Evolutionary conservation across 2,329 filamentous ascomycete genomes (phyloP).

Genomic region (Ascosphaera acerosa): DNA sequence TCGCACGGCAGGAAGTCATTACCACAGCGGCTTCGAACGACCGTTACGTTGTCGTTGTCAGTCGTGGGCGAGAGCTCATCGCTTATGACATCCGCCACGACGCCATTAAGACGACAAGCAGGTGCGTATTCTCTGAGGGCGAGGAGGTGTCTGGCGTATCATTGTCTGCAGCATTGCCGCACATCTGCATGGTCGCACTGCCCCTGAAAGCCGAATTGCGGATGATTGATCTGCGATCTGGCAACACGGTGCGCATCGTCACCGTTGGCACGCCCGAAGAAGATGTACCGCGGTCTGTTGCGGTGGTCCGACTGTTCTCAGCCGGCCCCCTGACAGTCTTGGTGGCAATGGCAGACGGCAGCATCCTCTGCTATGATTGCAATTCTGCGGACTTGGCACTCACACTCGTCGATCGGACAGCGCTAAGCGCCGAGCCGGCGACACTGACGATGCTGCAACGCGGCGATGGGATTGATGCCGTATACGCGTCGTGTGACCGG

Average conservation of each 20-base stretch:
- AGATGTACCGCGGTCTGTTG: conserved; percentile 60
- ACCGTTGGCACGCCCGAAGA: conserved; percentile 38
- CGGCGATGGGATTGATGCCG: conserved; percentile 39
- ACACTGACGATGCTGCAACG: conserved; percentile 55
- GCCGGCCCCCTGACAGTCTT: conserved; percentile 51
- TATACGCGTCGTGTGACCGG: conserved; percentile 87
- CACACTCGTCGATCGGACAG: conserved; percentile 50
- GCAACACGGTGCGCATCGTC: conserved; percentile 20
- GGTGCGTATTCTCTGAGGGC: conserved; percentile 35
- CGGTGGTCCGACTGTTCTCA: conserved; percentile 48
- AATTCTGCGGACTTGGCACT: conserved; percentile 35
- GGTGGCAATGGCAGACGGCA: conserved; percentile 76
- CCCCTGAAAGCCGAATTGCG: conserved; percentile 65
- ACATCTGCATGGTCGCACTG: conserved; percentile 58
- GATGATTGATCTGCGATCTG: conserved; percentile 35
- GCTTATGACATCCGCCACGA: conserved; percentile 35
- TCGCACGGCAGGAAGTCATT: conserved; percentile 26
- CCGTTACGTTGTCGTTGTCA: conserved; percentile 42
- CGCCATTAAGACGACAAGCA: conserved; percentile 30
- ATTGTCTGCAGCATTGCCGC: conserved; percentile 35
- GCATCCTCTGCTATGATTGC: conserved; percentile 61
- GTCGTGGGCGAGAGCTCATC: conserved; percentile 47
- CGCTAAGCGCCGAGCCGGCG: conserved; percentile 66
- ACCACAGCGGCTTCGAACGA: conserved; percentile 56
- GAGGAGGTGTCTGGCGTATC: conserved; percentile 74